phyloP scores from a whole-genome alignment of 768 basidiomycete species.

The Nevesoporus exiguus region DNA sequence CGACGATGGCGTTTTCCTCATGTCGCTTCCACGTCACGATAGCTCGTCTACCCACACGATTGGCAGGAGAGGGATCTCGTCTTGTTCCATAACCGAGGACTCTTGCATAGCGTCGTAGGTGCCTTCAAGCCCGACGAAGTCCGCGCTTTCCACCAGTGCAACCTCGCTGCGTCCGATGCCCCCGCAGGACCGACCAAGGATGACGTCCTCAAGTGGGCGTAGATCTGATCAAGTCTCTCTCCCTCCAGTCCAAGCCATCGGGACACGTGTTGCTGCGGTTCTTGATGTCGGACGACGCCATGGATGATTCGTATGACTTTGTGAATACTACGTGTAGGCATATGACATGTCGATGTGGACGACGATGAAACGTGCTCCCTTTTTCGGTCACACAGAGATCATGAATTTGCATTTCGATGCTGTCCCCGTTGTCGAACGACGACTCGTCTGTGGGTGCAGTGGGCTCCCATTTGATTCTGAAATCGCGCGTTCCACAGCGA shows the following conservation, averaged over 20 bases:
- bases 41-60: conserved; percentile 84
- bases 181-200: conserved; percentile 45
- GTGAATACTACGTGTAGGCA: conserved; percentile 5
- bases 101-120: conserved; percentile 66
- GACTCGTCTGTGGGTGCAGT: background rate
- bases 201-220: conserved; percentile 45
- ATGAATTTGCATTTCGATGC: conserved; percentile 14
- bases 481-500: conserved; percentile 3
- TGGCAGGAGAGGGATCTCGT: conserved; percentile 70
- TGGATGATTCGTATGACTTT: background rate
- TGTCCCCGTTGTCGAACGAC: background rate
- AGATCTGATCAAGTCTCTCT: conserved; percentile 8
- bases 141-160: conserved; percentile 54
- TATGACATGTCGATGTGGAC: background rate
- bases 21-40: background rate
- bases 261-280: conserved; percentile 2
- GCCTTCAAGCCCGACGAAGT: conserved; percentile 50
- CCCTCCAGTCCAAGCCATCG: background rate
- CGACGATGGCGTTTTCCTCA: background rate
- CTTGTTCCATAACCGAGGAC: conserved; percentile 70
- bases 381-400: conserved; percentile 8
- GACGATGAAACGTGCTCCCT: conserved; percentile 1
- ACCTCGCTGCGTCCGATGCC: conserved; percentile 50
- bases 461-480: background rate
- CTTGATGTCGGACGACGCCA: conserved; percentile 7